Base-by-base conservation (phyloP, 371 early-diverging fungal species). In the Rhizopus sp. region DNA sequence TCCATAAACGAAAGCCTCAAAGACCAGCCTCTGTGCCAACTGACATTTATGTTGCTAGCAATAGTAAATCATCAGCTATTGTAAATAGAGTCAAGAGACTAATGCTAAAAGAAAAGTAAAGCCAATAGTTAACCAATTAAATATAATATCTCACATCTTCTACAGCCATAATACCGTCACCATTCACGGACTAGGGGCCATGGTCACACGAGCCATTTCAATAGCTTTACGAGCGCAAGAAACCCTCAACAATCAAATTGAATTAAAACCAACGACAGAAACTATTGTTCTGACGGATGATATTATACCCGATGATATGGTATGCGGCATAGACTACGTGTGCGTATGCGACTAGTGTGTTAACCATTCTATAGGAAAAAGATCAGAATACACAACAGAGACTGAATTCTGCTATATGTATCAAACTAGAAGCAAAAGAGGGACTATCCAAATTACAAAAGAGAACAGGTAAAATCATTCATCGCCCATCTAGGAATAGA, bases 131-230 rank as follows among this genome's bases (percentile, higher is more conserved):
- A 12, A 29, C 4, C 9, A n/a, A 16, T 23, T 23, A 23, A 23
- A 23, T 1, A 23, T 23, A 23, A 23, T 23, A 23, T 23, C 23
- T 23, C 35, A 6, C 17, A 31, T 23, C 10, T 35, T 30, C 29
- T 29, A 45, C 57, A 85, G 79, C 35, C 64, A 66, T 47, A 64
- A 66, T 6, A 57, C 53, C 23, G 69, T 87, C 3, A 83, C 82
- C 2, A 66, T 91, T 41, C 90, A 89, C 56, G 90, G 88, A 7
- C 72, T 91, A 49, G 90, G 91, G n/a, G 88, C 88, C 3, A 82
- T 85, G 53, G 70, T 91, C 7, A 55, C 61, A 7, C 73, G 77
- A 10, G 84, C 90, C 0, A 73, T 84, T 39, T 59, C 73, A 7
- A 72, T 88, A 33, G 85, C 89, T 4, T 61, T 72, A 30, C 70